A percentile compares a stretch with the other conserved stretches of the same genome.
These are phyloP conservation scores for Verbascum thapsus DNA, from an alignment of 257 asterid genomes.

Conservation along the genomic window DNA sequence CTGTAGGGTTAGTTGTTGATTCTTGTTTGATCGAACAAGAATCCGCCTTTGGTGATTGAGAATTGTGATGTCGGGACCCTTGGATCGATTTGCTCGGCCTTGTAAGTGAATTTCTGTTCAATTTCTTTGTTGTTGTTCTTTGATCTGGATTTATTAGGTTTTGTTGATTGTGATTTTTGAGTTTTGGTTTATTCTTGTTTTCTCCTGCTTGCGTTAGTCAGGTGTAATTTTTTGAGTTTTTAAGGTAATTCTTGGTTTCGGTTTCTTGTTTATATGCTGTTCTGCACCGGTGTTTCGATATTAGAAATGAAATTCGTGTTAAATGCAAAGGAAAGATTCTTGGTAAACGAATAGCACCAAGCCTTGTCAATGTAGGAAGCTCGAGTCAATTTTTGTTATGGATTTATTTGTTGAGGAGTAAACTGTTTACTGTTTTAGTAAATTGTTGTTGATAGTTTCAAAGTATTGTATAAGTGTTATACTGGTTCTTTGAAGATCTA, in stretches of 20 bases:
- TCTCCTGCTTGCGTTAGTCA: conserved; percentile 2
- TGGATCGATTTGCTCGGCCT: conserved; percentile 90
- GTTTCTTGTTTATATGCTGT: conserved; percentile 21
- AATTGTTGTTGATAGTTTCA: neutral
- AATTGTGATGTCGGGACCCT: conserved; percentile 79
- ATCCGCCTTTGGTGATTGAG: conserved; percentile 24
- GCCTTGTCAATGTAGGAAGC: neutral
- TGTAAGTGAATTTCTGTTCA: conserved; percentile 49
- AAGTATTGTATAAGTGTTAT: neutral
- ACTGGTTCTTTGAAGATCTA: conserved; percentile 7
- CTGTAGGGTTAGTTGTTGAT: conserved; percentile 16
- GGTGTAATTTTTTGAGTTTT: conserved; percentile 7
- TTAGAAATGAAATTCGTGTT: neutral
- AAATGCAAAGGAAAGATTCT: conserved; percentile 2
- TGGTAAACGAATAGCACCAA: neutral
- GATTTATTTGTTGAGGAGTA: conserved; percentile 14
- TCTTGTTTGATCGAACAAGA: conserved; percentile 28
- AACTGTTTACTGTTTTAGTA: neutral
- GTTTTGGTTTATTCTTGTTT: conserved; percentile 7
- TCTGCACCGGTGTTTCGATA: conserved; percentile 9
- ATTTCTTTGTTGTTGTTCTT: neutral
- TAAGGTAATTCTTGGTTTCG: conserved; percentile 6
- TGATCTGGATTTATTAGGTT: conserved; percentile 33
- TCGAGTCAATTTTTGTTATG: conserved; percentile 5
- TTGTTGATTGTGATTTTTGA: neutral